phyloP scores from a whole-genome alignment of 345 rosid genomes.

The Turritis glabra region DNA sequence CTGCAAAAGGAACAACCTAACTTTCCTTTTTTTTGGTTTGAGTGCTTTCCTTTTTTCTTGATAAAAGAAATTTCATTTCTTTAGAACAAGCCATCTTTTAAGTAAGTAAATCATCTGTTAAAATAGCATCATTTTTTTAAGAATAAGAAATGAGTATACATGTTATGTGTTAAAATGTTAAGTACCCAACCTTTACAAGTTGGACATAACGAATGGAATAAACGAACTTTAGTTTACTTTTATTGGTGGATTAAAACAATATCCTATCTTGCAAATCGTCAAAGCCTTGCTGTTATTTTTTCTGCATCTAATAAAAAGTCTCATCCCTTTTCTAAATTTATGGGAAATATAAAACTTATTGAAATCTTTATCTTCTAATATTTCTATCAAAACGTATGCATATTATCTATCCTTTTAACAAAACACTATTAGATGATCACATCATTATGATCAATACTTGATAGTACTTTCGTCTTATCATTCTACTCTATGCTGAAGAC shows the following conservation, averaged over 20 bases:
- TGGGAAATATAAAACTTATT: background rate
- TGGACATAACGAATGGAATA: conserved; percentile 24
- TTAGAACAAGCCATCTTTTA: too few species aligned
- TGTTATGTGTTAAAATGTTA: conserved; percentile 4
- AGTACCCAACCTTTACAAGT: too few species aligned
- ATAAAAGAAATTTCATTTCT: too few species aligned
- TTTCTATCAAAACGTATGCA: background rate
- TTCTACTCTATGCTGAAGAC: background rate
- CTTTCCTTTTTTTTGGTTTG: too few species aligned
- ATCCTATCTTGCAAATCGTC: conserved; percentile 14
- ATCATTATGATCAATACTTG: background rate
- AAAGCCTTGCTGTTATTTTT: background rate
- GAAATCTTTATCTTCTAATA: background rate
- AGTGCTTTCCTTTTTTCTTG: too few species aligned
- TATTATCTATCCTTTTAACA: background rate
- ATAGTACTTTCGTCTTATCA: background rate
- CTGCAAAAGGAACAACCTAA: too few species aligned
- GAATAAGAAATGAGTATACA: too few species aligned
- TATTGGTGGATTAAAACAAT: conserved; percentile 24
- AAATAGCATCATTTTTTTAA: too few species aligned
- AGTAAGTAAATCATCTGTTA: too few species aligned
- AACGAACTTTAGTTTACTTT: conserved; percentile 7
- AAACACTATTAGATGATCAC: background rate
- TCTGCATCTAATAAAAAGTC: conserved; percentile 13
- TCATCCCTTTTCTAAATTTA: background rate